Conservation (phyloP, 495 filamentous ascomycete genomes). For the Aspergillus ellipticus region DNA sequence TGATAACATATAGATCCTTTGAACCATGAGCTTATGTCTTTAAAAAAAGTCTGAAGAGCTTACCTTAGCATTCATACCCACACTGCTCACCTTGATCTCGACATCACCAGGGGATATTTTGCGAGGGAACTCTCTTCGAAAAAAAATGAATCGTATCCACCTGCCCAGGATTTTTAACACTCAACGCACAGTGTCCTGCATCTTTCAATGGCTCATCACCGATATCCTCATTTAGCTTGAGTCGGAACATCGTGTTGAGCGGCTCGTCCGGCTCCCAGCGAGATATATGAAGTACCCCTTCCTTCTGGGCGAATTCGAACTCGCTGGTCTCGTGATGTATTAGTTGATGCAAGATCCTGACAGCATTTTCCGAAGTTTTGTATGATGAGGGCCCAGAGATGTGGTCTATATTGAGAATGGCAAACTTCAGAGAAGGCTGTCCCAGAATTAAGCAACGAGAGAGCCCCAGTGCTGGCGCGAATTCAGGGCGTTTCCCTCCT, state of each 20-base stretch:
- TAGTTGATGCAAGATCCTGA: not conserved
- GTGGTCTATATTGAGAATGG: constrained; percentile 25
- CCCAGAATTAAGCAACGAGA: constrained; percentile 34
- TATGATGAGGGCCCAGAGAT: not conserved
- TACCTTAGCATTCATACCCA: constrained; percentile 4
- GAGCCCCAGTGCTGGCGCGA: constrained; percentile 26
- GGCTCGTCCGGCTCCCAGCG: constrained; percentile 3
- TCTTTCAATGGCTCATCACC: not conserved
- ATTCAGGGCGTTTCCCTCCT: constrained; percentile 25
- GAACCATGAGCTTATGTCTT: not conserved
- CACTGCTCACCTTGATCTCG: not conserved
- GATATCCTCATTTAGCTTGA: not conserved
- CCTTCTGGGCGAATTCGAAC: not conserved
- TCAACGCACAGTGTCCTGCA: not conserved
- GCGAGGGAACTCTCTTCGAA: not conserved
- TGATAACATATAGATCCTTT: constrained; percentile 6
- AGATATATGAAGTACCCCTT: not conserved
- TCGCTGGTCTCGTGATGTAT: not conserved
- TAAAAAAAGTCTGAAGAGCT: not conserved
- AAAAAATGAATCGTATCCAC: constrained; percentile 3
- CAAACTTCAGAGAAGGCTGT: constrained; percentile 32
- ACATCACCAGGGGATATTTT: not conserved
- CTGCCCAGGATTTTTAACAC: not conserved
- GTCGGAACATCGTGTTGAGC: constrained; percentile 2
- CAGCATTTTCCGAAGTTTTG: not conserved